phyloP scores from a whole-genome alignment of 441 rosid species.

The Dalechampia spathulata region DNA sequence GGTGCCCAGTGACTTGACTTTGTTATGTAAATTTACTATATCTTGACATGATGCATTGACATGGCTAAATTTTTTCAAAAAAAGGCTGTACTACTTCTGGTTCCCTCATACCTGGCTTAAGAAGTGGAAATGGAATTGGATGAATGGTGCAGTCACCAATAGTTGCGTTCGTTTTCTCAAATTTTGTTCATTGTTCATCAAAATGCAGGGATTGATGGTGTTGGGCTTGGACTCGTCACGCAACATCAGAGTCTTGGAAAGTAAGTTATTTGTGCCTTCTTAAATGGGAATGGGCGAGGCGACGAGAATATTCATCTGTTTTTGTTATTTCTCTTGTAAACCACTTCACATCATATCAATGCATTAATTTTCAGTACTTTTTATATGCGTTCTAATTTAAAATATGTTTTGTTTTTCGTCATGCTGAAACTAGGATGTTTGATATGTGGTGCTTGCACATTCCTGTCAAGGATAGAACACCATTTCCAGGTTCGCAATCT shows the following conservation, averaged over 20 bases:
- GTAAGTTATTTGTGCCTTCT: constrained; percentile 34
- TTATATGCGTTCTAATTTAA: not conserved
- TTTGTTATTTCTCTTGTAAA: not conserved
- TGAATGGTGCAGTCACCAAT: no score
- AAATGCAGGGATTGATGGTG: constrained; percentile 72
- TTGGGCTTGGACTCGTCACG: constrained; percentile 66
- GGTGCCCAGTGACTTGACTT: no score
- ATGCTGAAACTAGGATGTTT: constrained; percentile 52
- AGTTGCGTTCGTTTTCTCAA: not conserved
- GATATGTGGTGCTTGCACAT: constrained; percentile 88
- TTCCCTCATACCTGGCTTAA: no score
- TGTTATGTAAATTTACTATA: no score
- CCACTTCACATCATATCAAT: no score
- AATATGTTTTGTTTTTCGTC: not conserved
- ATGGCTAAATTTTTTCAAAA: no score
- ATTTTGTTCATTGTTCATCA: not conserved
- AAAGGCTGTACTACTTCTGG: no score
- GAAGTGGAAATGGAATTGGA: no score
- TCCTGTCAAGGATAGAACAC: constrained; percentile 71
- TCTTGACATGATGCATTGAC: no score
- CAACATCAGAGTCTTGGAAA: constrained; percentile 66
- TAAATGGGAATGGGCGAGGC: no score
- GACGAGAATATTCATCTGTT: not conserved
- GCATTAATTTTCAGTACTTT: no score
- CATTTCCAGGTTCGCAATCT: constrained; percentile 45